phyloP scores from a whole-genome alignment of 257 asterid species.

The Sherardia arvensis region DNA sequence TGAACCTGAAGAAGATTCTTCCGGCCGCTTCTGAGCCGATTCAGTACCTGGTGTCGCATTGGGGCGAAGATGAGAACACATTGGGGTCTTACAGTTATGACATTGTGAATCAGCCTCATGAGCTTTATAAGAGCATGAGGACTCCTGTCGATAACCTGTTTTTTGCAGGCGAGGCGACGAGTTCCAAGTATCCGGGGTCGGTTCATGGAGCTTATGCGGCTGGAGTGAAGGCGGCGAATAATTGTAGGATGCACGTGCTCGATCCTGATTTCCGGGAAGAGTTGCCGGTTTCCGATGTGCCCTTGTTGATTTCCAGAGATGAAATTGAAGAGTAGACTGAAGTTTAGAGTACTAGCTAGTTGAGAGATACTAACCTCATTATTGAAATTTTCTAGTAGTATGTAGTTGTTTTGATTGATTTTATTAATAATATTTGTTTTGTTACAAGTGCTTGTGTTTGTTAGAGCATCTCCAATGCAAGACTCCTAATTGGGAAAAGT shows the following conservation, averaged over 20 bases:
- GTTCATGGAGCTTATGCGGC: constrained; percentile 90
- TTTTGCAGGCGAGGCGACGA: constrained; percentile 90
- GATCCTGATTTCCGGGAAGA: constrained; percentile 78
- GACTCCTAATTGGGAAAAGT: too few species aligned
- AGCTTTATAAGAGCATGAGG: constrained; percentile 64
- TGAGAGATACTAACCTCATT: too few species aligned
- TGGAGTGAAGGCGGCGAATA: constrained; percentile 82
- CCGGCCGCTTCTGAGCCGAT: constrained; percentile 84
- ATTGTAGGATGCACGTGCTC: constrained; percentile 78
- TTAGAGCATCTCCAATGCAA: too few species aligned
- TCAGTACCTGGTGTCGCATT: constrained; percentile 70
- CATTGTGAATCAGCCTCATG: constrained; percentile 67
- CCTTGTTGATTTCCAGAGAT: constrained; percentile 37
- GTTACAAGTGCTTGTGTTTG: too few species aligned
- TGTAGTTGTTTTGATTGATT: too few species aligned
- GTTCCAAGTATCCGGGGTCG: constrained; percentile 65
- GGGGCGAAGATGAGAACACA: constrained; percentile 69
- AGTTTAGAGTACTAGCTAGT: too few species aligned
- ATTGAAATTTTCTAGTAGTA: too few species aligned
- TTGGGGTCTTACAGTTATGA: constrained; percentile 87
- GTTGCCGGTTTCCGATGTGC: constrained; percentile 31
- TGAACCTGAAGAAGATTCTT: constrained; percentile 65
- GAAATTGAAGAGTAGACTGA: neutral
- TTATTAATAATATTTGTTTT: too few species aligned
- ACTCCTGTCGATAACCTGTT: constrained; percentile 78